Evolutionary conservation across 2,329 filamentous ascomycete genomes (phyloP), one percentile per base, ranked within the genome.

Genomic region (Trichoderma koningiopsis): DNA sequence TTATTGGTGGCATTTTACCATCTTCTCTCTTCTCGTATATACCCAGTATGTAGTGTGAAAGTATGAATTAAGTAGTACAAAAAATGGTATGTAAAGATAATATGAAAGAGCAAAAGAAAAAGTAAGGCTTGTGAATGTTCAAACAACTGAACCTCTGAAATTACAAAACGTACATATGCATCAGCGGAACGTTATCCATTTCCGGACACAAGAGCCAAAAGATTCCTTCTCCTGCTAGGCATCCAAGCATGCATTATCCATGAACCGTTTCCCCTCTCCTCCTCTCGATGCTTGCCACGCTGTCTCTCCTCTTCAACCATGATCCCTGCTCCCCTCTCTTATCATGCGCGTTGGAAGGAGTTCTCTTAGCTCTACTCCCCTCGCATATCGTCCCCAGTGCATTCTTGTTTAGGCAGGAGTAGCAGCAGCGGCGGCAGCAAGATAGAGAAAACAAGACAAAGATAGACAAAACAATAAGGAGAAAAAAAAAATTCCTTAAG

Each of bases 241-340:
- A 53, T 53, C 47, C 60, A 63, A 63, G 31, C 59, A 52, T 37
- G 60, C 60, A 52, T 53, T 53, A 63, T 37, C 60, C 60, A 63
- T 53, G 47, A 53, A 33, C 60, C 5, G 19, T 13, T 37, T 37
- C 24, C 22, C 60, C 14, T 49, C 59, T 29, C 43, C 59, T 62
- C 59, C 27, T 52, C 43, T 33, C 33, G 13, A 7, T 27, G 43
- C 59, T 52, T 52, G 59, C 43, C 43, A 37, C 49, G 43, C 8
- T 35, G 59, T 37, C 43, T 33, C 60, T 53, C 31, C 37, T 63
- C 24, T 19, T 13, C 19, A 19, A 6, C 31, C 52, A 55, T 55
- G 52, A 22, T 31, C 27, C 40, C 47, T 52, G 43, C 43, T 33
- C 31, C 59, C 43, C 43, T 49, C 59, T 62, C 43, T 52, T 62